phyloP scores from a whole-genome alignment of 257 asterid genomes.

The Solanum rostratum region DNA sequence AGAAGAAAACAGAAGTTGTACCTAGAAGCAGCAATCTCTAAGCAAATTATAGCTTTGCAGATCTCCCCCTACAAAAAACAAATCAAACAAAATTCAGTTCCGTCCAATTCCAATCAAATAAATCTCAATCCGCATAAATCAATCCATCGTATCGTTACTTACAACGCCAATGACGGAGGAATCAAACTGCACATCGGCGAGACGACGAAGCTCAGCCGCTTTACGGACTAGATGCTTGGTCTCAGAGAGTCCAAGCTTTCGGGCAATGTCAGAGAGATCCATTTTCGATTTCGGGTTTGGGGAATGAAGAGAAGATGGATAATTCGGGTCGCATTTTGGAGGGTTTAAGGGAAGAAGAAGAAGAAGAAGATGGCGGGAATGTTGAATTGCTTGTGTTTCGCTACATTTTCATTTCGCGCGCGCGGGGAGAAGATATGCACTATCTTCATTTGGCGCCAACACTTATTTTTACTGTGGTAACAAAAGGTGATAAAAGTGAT shows the following conservation, averaged over 20 bases:
- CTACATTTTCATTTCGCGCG: conserved; percentile 24
- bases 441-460: neutral
- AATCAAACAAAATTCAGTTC: neutral
- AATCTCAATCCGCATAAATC: neutral
- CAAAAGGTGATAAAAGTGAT: too few species aligned
- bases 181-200: conserved; percentile 76
- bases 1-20: neutral
- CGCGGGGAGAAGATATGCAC: conserved; percentile 8
- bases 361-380: conserved; percentile 39
- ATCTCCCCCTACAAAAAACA: conserved; percentile 68
- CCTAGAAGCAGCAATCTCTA: conserved; percentile 85
- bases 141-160: conserved; percentile 3
- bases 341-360: neutral
- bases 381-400: neutral
- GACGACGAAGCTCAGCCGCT: conserved; percentile 97
- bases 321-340: neutral
- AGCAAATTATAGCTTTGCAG: conserved; percentile 87
- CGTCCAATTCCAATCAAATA: neutral
- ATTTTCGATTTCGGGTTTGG: conserved; percentile 14
- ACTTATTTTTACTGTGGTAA: neutral
- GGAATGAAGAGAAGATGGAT: neutral
- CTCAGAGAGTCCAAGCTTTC: conserved; percentile 50
- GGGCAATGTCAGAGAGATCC: conserved; percentile 63
- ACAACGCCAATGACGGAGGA: conserved; percentile 85
- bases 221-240: conserved; percentile 52